Evolutionary conservation across 2,329 filamentous ascomycete genomes (phyloP).

Genomic region (Verticillium isaacii): DNA sequence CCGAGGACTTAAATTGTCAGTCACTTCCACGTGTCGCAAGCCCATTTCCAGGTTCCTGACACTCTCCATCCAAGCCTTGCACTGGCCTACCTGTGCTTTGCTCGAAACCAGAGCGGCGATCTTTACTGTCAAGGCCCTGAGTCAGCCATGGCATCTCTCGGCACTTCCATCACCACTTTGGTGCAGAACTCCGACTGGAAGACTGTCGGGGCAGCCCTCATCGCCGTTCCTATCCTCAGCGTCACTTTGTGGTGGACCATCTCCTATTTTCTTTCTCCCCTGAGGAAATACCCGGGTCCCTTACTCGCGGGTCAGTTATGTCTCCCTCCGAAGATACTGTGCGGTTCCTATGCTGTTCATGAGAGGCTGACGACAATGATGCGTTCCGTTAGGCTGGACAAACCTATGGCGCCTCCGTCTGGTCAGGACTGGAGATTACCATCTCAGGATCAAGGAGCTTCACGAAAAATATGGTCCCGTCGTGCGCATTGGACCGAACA

Average conservation of each 20-base stretch:
- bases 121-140: too few species aligned
- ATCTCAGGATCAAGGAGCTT: slow-evolving; percentile 16
- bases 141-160: background rate
- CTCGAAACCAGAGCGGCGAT: too few species aligned
- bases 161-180: too few species aligned
- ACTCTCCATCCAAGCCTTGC: background rate
- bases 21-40: too few species aligned
- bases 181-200: too few species aligned
- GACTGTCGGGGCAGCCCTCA: background rate
- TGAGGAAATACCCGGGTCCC: slow-evolving; percentile 14
- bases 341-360: background rate
- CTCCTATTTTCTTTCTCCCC: slow-evolving; percentile 10
- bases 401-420: slow-evolving; percentile 15
- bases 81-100: background rate
- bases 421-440: background rate
- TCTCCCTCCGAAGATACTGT: too few species aligned
- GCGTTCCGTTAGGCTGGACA: slow-evolving; percentile 14
- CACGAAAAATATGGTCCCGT: slow-evolving; percentile 24
- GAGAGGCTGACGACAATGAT: background rate
- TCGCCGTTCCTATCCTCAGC: background rate
- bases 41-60: too few species aligned
- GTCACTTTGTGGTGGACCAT: slow-evolving; percentile 4
- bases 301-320: slow-evolving; percentile 9
- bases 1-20: too few species aligned
- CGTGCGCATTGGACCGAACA: slow-evolving; percentile 25